Base-by-base conservation (phyloP, 2,329 filamentous ascomycete genomes). In the Boeremia exigua region DNA sequence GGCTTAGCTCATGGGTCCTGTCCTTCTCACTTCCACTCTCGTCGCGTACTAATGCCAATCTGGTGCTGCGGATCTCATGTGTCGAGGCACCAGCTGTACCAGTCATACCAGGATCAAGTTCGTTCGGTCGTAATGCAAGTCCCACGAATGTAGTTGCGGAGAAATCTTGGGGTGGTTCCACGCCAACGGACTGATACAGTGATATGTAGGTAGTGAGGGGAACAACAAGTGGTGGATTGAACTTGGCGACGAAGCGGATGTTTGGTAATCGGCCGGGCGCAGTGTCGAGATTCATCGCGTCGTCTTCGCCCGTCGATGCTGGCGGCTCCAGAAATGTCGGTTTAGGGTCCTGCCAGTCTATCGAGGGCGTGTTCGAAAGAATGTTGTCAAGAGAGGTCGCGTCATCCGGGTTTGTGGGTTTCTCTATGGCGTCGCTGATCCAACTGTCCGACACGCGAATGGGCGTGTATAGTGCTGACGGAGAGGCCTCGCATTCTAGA, bases 331-430 rank as follows among this genome's bases (percentile, higher is more conserved):
- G 66, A 27, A 88, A 81, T 1, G 86, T 87, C 45, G 85, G 84
- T 3, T 86, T 83, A 0, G 90, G 90, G 54, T 93, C 88, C 36
- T 87, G 81, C 90, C 90, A 94, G 77, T 91, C 86, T 30, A 86
- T 76, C 2, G 75, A 75, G 0, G 75, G 70, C 75, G 69, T 59
- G 80, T 78, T 66, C 76, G 80, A 64, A 1, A 77, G 8, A 75
- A 80, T 36, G 77, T 67, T 72, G 44, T 71, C 60, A 12, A 75
- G 78, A 12, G 62, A 54, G 33, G 65, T 60, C 79, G 69, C 60
- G 32, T 75, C 74, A 15, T 67, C 58, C n/a, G 68, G 66, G 46
- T 74, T 70, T 2, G 67, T 75, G 2, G 80, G 70, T 65, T 89
- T 90, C 67, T 85, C 81, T n/a, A 92, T 80, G 1, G 82, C 77